phyloP scores from a whole-genome alignment of 2,329 filamentous ascomycete genomes.

The Pseudogymnoascus sp. region DNA sequence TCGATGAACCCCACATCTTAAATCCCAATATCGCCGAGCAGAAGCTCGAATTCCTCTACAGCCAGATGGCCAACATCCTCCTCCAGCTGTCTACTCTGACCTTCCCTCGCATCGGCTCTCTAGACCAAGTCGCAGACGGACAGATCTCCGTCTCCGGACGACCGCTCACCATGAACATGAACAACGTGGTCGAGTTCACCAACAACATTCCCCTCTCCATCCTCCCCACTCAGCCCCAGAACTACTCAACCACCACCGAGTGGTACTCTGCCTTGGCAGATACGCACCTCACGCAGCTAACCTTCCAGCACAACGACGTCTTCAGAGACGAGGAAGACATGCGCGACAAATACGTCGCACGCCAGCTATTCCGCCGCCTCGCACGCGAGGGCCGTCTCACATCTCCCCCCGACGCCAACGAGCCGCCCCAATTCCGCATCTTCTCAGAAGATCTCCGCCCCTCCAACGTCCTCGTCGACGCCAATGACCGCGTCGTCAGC shows the following conservation, averaged over 20 bases:
- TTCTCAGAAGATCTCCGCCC: conserved; percentile 32
- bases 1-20: conserved; percentile 26
- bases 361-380: conserved; percentile 34
- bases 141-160: conserved; percentile 26
- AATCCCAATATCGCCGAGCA: conserved; percentile 30
- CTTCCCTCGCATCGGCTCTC: conserved; percentile 35
- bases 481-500: conserved; percentile 24
- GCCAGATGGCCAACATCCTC: conserved; percentile 35
- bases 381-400: conserved; percentile 13
- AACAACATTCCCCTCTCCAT: conserved; percentile 14
- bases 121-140: conserved; percentile 24
- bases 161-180: conserved; percentile 39
- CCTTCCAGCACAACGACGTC: conserved; percentile 6
- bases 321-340: conserved; percentile 33
- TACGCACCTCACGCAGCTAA: too few species aligned
- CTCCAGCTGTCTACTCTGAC: conserved; percentile 31
- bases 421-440: conserved; percentile 20
- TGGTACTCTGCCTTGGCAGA: not conserved
- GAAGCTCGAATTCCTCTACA: conserved; percentile 31
- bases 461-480: conserved; percentile 29
- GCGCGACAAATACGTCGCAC: conserved; percentile 37
- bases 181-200: conserved; percentile 27
- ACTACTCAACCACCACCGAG: conserved; percentile 12
- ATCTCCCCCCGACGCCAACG: not conserved
- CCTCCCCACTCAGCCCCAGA: conserved; percentile 12